Conservation (phyloP, 2,329 filamentous ascomycete genomes). For the Stachybotrys chlorohalonatus region DNA sequence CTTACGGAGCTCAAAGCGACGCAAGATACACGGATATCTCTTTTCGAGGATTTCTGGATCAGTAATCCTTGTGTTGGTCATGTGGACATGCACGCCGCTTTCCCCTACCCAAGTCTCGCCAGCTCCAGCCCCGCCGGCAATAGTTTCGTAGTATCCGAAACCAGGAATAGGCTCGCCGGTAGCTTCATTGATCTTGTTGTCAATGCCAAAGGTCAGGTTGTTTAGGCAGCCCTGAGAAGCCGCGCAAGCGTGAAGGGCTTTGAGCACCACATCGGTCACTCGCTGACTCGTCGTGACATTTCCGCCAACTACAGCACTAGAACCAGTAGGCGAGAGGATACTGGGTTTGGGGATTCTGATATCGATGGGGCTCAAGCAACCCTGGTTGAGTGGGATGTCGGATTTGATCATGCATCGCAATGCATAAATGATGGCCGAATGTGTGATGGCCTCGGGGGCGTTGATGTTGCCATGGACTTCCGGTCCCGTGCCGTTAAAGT, state of each 20-base stretch:
- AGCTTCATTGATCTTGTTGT: slow-evolving; percentile 34
- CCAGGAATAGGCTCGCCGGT: slow-evolving; percentile 27
- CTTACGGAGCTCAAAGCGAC: slow-evolving; percentile 56
- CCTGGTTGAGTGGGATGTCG: slow-evolving; percentile 81
- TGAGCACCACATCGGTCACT: slow-evolving; percentile 75
- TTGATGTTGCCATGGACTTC: slow-evolving; percentile 24
- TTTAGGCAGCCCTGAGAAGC: slow-evolving; percentile 76
- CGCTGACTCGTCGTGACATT: slow-evolving; percentile 75
- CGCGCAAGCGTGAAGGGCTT: slow-evolving; percentile 70
- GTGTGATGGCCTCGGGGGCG: slow-evolving; percentile 21
- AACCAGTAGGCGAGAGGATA: slow-evolving; percentile 66
- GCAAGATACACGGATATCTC: slow-evolving; percentile 58
- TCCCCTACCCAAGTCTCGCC: slow-evolving; percentile 66
- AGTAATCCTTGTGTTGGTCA: slow-evolving; percentile 81
- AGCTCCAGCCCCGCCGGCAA: slow-evolving; percentile 68
- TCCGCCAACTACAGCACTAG: slow-evolving; percentile 73
- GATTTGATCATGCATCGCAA: slow-evolving; percentile 70
- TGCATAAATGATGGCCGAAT: slow-evolving; percentile 71
- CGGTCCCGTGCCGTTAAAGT: slow-evolving; percentile 22
- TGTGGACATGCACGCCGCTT: slow-evolving; percentile 70
- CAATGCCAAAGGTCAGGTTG: slow-evolving; percentile 77
- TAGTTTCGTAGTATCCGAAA: slow-evolving; percentile 84
- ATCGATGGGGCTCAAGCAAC: slow-evolving; percentile 68
- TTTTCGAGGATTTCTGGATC: slow-evolving; percentile 73
- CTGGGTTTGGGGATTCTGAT: slow-evolving; percentile 64